phyloP scores from a whole-genome alignment of 1,139 yeast genomes.

The Yamadazyma sp. region DNA sequence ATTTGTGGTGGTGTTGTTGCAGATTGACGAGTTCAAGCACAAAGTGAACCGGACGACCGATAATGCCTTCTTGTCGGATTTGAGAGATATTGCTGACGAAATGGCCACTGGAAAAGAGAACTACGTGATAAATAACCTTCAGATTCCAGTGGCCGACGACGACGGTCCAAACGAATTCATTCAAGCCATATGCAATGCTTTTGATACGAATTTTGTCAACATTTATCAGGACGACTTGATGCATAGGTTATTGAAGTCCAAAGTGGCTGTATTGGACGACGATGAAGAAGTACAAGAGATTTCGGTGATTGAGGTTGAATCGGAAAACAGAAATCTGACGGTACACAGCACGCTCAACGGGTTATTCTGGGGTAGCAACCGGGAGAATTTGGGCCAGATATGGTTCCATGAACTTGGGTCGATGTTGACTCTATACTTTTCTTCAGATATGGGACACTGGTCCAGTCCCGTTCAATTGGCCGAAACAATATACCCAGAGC shows the following conservation, averaged over 20 bases:
- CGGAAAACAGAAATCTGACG: conserved; percentile 27
- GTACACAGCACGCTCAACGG: conserved; percentile 34
- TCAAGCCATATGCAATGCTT: conserved; percentile 18
- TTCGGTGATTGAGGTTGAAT: conserved; percentile 33
- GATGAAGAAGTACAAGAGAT: conserved; percentile 23
- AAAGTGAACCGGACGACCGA: conserved; percentile 2
- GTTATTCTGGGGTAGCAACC: conserved; percentile 40
- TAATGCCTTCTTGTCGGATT: conserved; percentile 2
- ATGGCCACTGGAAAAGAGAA: conserved; percentile 5
- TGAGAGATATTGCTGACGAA: conserved; percentile 7
- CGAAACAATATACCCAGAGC: conserved; percentile 14
- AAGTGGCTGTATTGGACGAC: conserved; percentile 5
- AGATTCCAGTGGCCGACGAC: conserved; percentile 22
- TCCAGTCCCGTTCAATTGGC: conserved; percentile 9
- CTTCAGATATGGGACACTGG: conserved; percentile 22
- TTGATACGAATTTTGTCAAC: conserved; percentile 16
- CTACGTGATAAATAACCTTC: conserved; percentile 17
- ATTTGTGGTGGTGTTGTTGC: conserved; percentile 18
- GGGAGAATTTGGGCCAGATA: conserved; percentile 29
- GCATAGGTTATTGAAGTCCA: conserved; percentile 12
- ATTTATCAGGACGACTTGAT: conserved; percentile 14
- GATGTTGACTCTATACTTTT: conserved; percentile 32
- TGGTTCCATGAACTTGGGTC: conserved; percentile 30
- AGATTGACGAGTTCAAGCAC: conserved; percentile 21
- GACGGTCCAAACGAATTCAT: conserved; percentile 18